A percentile compares a stretch with the other conserved stretches of the same genome.
Conservation (phyloP, 768 basidiomycete genomes). For the Boletus subcaerulescens region DNA sequence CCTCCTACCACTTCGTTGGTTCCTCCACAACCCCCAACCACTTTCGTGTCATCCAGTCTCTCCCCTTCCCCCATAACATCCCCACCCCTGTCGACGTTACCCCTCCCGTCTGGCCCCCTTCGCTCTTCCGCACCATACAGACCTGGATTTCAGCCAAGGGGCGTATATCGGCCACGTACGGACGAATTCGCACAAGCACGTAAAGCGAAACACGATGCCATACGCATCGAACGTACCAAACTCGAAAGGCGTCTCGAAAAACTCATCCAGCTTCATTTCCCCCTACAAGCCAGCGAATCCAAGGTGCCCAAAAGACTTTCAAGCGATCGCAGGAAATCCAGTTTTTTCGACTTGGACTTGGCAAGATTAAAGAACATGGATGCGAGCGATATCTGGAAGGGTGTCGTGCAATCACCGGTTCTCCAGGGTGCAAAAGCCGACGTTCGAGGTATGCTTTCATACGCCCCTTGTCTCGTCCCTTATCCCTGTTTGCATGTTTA, state of each 20-base stretch:
- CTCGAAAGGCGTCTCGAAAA: slow-evolving; percentile 87
- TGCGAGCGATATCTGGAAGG: slow-evolving; percentile 68
- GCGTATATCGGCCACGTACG: slow-evolving; percentile 74
- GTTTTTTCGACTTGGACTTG: slow-evolving; percentile 72
- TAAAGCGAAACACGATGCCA: slow-evolving; percentile 37
- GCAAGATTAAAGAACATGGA: slow-evolving; percentile 56
- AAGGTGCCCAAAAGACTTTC: slow-evolving; percentile 1
- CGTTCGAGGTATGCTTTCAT: slow-evolving; percentile 55
- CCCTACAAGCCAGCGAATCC: slow-evolving; percentile 25
- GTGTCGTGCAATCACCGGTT: slow-evolving; percentile 47
- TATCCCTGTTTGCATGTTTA: slow-evolving; percentile 22
- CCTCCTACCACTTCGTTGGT: not conserved
- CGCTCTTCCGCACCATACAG: slow-evolving; percentile 64
- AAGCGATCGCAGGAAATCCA: slow-evolving; percentile 47
- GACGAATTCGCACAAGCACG: slow-evolving; percentile 66
- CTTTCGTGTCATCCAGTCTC: slow-evolving; percentile 6
- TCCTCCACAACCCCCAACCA: slow-evolving; percentile 12
- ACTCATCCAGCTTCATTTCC: slow-evolving; percentile 72
- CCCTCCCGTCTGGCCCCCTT: slow-evolving; percentile 20
- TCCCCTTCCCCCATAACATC: slow-evolving; percentile 25
- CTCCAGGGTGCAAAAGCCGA: slow-evolving; percentile 52
- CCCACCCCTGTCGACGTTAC: slow-evolving; percentile 18
- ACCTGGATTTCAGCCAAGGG: slow-evolving; percentile 91
- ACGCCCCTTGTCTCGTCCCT: not conserved
- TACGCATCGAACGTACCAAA: slow-evolving; percentile 77